Evolutionary conservation across 1,284 basidiomycete genomes (phyloP).

Genomic region (Heterobasidion occidentale): DNA sequence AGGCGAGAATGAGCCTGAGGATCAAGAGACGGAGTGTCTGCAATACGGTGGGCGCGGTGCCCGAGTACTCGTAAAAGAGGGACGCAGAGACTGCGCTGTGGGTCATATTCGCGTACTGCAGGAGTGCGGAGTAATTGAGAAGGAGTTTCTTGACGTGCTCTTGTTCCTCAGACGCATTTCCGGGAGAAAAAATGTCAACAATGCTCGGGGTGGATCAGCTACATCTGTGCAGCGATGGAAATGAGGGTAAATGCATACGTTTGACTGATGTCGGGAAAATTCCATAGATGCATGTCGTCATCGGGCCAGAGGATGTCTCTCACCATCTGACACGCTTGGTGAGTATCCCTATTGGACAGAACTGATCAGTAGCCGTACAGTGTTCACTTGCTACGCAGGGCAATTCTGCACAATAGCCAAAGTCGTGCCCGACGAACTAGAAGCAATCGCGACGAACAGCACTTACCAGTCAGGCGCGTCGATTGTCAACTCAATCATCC

Average conservation of each 20-base stretch:
- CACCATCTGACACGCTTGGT: no score
- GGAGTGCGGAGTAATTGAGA: slow-evolving; percentile 49
- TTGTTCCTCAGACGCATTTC: slow-evolving; percentile 3
- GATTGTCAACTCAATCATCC: neutral
- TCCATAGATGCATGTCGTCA: no score
- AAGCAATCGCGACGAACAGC: neutral
- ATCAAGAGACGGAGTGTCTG: neutral
- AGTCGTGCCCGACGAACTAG: neutral
- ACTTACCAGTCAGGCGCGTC: slow-evolving; percentile 9
- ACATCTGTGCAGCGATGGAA: neutral
- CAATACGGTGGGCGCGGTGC: neutral
- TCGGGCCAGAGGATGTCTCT: no score
- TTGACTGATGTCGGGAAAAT: no score
- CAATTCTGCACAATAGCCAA: neutral
- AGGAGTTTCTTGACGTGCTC: slow-evolving; percentile 23
- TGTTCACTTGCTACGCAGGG: neutral
- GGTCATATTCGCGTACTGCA: slow-evolving; percentile 49
- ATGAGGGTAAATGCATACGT: neutral
- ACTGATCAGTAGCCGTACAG: neutral
- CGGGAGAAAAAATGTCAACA: slow-evolving; percentile 5
- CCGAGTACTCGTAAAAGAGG: neutral
- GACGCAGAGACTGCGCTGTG: slow-evolving; percentile 34
- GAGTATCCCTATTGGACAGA: neutral
- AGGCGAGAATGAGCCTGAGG: neutral
- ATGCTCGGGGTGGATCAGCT: neutral